These are phyloP conservation scores for Colletotrichum lentis DNA, from an alignment of 2,329 filamentous ascomycete species.

Conservation along the genomic window DNA sequence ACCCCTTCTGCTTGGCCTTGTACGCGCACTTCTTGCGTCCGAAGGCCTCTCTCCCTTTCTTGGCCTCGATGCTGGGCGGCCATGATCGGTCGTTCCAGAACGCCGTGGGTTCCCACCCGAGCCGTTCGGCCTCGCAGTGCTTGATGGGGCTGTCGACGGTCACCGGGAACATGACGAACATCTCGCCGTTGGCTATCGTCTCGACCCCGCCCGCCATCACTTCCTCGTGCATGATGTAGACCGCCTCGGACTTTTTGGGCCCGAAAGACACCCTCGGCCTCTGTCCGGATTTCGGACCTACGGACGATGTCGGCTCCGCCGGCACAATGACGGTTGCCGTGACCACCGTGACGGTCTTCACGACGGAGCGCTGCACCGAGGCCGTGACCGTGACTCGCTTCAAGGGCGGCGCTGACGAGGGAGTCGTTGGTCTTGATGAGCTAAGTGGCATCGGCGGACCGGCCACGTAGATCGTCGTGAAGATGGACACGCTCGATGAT, in stretches of 20 bases:
- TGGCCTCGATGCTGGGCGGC: neutral
- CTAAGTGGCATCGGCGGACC: neutral
- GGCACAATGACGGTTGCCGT: neutral
- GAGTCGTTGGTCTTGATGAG: neutral
- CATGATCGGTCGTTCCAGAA: neutral
- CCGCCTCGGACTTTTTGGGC: neutral
- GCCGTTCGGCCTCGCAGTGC: neutral
- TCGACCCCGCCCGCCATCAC: neutral
- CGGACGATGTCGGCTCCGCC: neutral
- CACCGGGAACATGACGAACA: neutral
- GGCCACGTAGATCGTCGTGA: neutral
- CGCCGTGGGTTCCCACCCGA: neutral
- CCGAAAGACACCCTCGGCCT: neutral
- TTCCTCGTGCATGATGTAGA: neutral
- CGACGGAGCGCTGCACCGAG: neutral
- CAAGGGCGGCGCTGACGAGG: neutral
- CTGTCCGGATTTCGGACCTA: neutral
- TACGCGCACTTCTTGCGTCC: neutral
- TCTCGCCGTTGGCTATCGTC: neutral
- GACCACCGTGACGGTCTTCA: neutral
- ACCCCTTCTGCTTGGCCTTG: neutral
- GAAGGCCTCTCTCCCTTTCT: neutral
- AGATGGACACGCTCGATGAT: neutral
- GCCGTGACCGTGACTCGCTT: neutral
- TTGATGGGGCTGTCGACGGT: too few species aligned